Evolutionary conservation across 2,329 filamentous ascomycete genomes (phyloP).

Genomic region (Pseudopithomyces chartarum): DNA sequence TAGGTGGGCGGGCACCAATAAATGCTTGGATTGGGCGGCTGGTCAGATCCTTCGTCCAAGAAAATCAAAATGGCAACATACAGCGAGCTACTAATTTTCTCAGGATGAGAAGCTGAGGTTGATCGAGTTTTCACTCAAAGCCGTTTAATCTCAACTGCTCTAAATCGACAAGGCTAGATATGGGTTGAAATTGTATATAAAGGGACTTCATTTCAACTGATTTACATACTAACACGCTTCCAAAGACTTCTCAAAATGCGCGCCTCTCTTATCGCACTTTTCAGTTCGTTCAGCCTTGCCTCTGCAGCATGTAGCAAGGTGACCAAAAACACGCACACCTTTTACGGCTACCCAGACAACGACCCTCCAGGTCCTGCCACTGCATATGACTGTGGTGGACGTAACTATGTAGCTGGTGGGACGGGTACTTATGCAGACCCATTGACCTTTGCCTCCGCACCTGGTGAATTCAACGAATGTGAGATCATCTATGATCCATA

Average conservation of each 20-base stretch:
- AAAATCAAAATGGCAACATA: too few relatives aligned
- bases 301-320: slow-evolving; percentile 12
- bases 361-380: slow-evolving; percentile 25
- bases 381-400: slow-evolving; percentile 30
- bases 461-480: slow-evolving; percentile 48
- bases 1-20: neutral
- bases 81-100: too few relatives aligned
- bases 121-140: too few relatives aligned
- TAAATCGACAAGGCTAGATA: neutral
- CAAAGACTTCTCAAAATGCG: slow-evolving; percentile 4
- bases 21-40: neutral
- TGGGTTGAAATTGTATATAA: neutral
- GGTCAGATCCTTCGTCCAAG: neutral
- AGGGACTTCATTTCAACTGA: too few relatives aligned
- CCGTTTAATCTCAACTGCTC: too few relatives aligned
- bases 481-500: slow-evolving; percentile 54
- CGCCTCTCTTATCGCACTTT: slow-evolving; percentile 2
- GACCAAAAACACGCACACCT: slow-evolving; percentile 21
- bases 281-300: slow-evolving; percentile 8
- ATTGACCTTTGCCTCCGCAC: slow-evolving; percentile 51
- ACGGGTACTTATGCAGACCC: slow-evolving; percentile 51
- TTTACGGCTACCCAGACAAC: slow-evolving; percentile 36
- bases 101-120: too few relatives aligned
- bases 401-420: slow-evolving; percentile 45
- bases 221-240: neutral